Conservation (phyloP, 257 asterid species). For the Marsdenia floribunda region DNA sequence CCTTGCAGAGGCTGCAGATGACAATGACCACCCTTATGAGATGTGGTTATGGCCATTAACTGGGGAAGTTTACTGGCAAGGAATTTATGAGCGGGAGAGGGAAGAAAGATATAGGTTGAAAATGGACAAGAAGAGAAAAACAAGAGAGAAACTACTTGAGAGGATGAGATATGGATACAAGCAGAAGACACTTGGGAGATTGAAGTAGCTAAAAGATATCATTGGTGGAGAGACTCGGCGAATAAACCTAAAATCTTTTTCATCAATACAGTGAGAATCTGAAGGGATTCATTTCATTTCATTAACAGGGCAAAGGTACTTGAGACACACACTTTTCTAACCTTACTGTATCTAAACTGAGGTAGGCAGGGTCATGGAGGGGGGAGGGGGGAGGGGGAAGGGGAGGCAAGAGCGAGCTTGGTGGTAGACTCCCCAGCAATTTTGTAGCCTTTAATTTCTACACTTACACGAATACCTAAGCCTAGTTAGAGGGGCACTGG, state of each 20-base stretch:
- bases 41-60: constrained; percentile 94
- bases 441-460: constrained; percentile 25
- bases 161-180: constrained; percentile 76
- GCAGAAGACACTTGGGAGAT: constrained; percentile 75
- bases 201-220: constrained; percentile 14
- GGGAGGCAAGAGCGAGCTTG: constrained; percentile 15
- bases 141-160: constrained; percentile 64
- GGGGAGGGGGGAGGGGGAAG: not conserved
- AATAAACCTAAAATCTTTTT: not conserved
- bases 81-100: constrained; percentile 83
- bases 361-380: constrained; percentile 20
- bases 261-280: not conserved
- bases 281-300: constrained; percentile 13
- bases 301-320: constrained; percentile 17
- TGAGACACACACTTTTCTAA: constrained; percentile 35
- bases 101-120: constrained; percentile 84
- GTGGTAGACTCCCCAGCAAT: constrained; percentile 19
- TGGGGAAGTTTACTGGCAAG: constrained; percentile 96
- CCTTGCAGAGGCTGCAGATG: constrained; percentile 97
- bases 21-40: constrained; percentile 68
- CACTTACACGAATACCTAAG: not conserved
- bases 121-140: constrained; percentile 93
- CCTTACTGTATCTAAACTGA: constrained; percentile 21
- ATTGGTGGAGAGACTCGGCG: not conserved
- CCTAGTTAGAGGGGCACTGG: not conserved